Conservation (phyloP, 768 basidiomycete genomes). For the Symmetrospora coprosmae region DNA sequence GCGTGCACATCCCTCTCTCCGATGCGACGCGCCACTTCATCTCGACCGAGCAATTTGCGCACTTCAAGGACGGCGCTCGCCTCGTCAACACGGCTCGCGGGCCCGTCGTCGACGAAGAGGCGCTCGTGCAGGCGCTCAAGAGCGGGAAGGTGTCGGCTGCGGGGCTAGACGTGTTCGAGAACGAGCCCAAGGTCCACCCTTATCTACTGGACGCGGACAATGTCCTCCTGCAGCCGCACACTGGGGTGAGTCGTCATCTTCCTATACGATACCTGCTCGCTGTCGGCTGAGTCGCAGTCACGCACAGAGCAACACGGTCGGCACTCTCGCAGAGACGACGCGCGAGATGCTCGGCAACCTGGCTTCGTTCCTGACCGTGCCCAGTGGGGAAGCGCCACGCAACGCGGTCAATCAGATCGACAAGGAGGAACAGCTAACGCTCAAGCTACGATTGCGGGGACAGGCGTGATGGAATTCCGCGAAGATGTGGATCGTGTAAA, state of each 20-base stretch:
- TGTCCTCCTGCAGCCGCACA: conserved; percentile 11
- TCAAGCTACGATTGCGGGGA: not conserved
- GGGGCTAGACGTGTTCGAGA: conserved; percentile 39
- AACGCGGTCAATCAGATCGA: conserved; percentile 13
- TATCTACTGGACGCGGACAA: conserved; percentile 12
- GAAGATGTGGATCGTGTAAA: no score
- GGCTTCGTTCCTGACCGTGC: not conserved
- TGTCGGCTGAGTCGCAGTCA: not conserved
- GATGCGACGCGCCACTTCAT: conserved; percentile 45
- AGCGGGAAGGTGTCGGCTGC: conserved; percentile 35
- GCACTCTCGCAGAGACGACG: not conserved
- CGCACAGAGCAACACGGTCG: conserved; percentile 1
- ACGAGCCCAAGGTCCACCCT: conserved; percentile 35
- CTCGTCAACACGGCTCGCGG: conserved; percentile 26
- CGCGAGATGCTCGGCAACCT: conserved; percentile 5
- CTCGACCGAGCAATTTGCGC: conserved; percentile 41
- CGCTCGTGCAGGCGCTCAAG: conserved; percentile 37
- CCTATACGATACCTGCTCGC: not conserved
- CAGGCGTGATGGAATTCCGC: no score
- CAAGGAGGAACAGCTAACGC: not conserved
- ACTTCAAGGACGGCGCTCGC: conserved; percentile 46
- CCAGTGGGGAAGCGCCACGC: not conserved
- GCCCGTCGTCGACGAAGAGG: conserved; percentile 35
- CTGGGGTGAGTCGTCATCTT: not conserved
- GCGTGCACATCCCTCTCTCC: conserved; percentile 50